phyloP scores from a whole-genome alignment of 2,329 filamentous ascomycete species.

The Phaeosphaeria sp. region DNA sequence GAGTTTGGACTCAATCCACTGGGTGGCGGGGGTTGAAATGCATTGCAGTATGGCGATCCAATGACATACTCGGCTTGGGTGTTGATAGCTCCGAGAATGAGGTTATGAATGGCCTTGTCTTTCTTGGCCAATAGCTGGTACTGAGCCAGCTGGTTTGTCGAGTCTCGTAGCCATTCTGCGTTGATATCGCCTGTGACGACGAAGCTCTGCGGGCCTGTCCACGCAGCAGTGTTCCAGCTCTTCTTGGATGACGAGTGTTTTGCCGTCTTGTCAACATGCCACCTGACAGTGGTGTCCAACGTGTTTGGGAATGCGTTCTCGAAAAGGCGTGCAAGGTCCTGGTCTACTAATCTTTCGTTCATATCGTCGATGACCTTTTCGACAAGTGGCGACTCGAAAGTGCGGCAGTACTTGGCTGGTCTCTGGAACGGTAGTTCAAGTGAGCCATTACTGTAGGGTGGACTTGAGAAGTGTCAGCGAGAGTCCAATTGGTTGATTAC shows the following conservation, averaged over 20 bases:
- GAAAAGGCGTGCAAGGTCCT: conserved; percentile 89
- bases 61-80: conserved; percentile 96
- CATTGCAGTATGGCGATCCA: conserved; percentile 94
- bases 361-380: conserved; percentile 87
- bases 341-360: conserved; percentile 78
- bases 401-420: conserved; percentile 80
- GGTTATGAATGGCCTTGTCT: conserved; percentile 75
- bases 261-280: conserved; percentile 72
- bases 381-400: conserved; percentile 84
- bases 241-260: conserved; percentile 49
- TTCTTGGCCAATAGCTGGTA: conserved; percentile 86
- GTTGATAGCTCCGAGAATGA: conserved; percentile 93
- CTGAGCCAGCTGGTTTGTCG: conserved; percentile 89
- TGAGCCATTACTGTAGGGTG: conserved; percentile 79
- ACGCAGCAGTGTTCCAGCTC: conserved; percentile 58
- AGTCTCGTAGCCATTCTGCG: conserved; percentile 90
- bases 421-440: conserved; percentile 85
- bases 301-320: conserved; percentile 95
- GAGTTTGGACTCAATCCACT: conserved; percentile 73
- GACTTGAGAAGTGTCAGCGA: conserved; percentile 57
- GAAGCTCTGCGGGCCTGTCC: conserved; percentile 88
- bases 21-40: conserved; percentile 91
- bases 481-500: conserved; percentile 57
- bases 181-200: conserved; percentile 94
- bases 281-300: conserved; percentile 86